Evolutionary conservation across 345 rosid species (phyloP).

Genomic region (Citrus reticulata): DNA sequence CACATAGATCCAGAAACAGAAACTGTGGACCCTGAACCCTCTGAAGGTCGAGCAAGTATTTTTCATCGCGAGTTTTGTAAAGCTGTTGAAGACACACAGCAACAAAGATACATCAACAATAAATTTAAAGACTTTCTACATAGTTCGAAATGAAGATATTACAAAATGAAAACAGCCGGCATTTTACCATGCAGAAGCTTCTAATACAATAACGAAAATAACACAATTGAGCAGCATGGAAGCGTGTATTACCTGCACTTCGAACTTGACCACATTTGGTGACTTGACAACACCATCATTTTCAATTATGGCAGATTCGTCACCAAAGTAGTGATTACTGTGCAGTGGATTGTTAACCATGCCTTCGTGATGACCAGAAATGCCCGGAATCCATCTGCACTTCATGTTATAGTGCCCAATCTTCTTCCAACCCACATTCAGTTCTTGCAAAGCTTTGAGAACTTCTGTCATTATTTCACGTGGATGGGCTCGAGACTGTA

Average conservation of each 20-base stretch:
- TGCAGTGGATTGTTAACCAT: conserved; percentile 58
- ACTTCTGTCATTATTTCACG: conserved; percentile 90
- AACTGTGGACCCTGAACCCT: conserved; percentile 83
- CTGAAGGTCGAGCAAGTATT: conserved; percentile 84
- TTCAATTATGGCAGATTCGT: conserved; percentile 56
- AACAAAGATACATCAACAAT: neutral
- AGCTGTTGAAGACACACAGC: conserved; percentile 44
- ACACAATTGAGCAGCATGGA: too few relatives aligned
- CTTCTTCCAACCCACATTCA: conserved; percentile 93
- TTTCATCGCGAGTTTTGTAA: conserved; percentile 82
- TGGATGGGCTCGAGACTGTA: conserved; percentile 83
- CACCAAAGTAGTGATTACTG: conserved; percentile 60
- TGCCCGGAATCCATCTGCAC: conserved; percentile 80
- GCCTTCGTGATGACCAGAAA: conserved; percentile 53
- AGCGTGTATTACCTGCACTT: conserved; percentile 65
- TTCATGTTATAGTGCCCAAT: conserved; percentile 95
- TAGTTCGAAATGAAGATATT: neutral
- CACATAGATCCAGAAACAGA: conserved; percentile 90
- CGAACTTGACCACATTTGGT: conserved; percentile 77
- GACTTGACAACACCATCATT: conserved; percentile 42
- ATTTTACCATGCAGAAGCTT: neutral
- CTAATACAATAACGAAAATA: neutral
- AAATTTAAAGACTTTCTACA: neutral
- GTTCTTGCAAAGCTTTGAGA: conserved; percentile 75
- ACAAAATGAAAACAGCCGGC: neutral